A percentile compares a stretch with the other conserved stretches of the same genome.
phyloP scores from a whole-genome alignment of 305 asterid species.

The Solanum chacoense region DNA sequence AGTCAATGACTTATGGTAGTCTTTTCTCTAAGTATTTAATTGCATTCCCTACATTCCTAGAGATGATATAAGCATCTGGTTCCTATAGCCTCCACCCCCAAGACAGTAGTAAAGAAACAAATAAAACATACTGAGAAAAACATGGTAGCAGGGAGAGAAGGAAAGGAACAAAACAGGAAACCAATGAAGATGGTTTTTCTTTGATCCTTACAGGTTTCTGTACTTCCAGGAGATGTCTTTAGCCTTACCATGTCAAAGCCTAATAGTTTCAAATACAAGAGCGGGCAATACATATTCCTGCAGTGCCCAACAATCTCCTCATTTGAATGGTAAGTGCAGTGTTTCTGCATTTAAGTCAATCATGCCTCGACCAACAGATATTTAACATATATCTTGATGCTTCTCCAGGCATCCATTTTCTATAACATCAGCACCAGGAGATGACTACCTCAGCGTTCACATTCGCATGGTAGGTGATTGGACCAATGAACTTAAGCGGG shows the following conservation, averaged over 20 bases:
- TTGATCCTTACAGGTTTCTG: constrained; percentile 52
- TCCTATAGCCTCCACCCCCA: not conserved
- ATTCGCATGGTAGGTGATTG: constrained; percentile 87
- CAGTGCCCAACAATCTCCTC: constrained; percentile 80
- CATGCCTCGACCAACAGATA: not conserved
- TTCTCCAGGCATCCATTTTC: constrained; percentile 94
- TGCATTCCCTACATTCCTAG: not conserved
- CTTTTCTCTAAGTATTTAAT: not conserved
- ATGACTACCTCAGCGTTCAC: constrained; percentile 74
- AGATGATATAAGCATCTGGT: not conserved
- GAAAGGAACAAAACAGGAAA: not conserved
- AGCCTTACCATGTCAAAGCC: constrained; percentile 81
- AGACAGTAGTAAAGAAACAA: not conserved
- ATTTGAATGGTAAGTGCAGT: constrained; percentile 49
- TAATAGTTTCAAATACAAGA: constrained; percentile 72
- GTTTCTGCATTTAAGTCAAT: not conserved
- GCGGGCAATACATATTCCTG: constrained; percentile 79
- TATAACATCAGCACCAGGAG: constrained; percentile 92
- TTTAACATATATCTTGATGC: not conserved
- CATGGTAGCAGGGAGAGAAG: not conserved
- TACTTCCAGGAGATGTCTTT: constrained; percentile 92
- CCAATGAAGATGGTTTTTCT: not conserved
- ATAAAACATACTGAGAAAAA: not conserved
- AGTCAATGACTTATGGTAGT: not conserved
- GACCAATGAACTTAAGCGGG: constrained; percentile 76